Evolutionary conservation across 495 filamentous ascomycete species (phyloP).

Genomic region (Hypoxylon crocopeplum): DNA sequence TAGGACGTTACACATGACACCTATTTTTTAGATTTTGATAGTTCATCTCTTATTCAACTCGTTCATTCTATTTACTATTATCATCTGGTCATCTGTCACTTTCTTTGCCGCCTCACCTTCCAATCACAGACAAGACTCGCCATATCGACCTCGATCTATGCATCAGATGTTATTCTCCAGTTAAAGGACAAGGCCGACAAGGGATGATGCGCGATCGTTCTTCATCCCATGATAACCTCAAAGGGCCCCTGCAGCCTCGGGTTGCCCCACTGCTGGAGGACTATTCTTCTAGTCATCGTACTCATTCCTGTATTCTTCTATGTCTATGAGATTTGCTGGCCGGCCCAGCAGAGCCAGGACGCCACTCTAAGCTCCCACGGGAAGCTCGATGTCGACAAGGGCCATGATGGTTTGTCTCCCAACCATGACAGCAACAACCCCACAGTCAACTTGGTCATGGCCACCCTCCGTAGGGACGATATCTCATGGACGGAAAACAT

Average conservation of each 20-base stretch:
- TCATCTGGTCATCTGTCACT: background rate
- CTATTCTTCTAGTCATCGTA: slow-evolving; percentile 15
- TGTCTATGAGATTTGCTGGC: slow-evolving; percentile 14
- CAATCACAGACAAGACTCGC: background rate
- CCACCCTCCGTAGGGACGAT: slow-evolving; percentile 62
- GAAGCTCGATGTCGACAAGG: slow-evolving; percentile 2
- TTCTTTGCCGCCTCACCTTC: background rate
- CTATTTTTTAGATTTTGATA: no score
- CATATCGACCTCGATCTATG: background rate
- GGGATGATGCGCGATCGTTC: slow-evolving; percentile 23
- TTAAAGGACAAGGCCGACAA: background rate
- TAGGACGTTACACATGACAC: no score
- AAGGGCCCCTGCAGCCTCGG: slow-evolving; percentile 21
- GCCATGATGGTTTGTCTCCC: background rate
- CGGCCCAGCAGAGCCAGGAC: background rate
- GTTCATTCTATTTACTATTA: background rate
- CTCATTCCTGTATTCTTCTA: slow-evolving; percentile 2
- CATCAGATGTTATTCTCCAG: background rate
- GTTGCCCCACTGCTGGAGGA: slow-evolving; percentile 25
- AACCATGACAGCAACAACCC: slow-evolving; percentile 18
- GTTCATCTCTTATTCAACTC: background rate
- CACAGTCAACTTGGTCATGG: slow-evolving; percentile 61
- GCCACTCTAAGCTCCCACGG: background rate
- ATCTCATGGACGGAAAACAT: slow-evolving; percentile 66
- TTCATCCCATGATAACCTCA: slow-evolving; percentile 18